Conservation (phyloP, 805 yeast species). For the Phaffomyces antillensis region DNA sequence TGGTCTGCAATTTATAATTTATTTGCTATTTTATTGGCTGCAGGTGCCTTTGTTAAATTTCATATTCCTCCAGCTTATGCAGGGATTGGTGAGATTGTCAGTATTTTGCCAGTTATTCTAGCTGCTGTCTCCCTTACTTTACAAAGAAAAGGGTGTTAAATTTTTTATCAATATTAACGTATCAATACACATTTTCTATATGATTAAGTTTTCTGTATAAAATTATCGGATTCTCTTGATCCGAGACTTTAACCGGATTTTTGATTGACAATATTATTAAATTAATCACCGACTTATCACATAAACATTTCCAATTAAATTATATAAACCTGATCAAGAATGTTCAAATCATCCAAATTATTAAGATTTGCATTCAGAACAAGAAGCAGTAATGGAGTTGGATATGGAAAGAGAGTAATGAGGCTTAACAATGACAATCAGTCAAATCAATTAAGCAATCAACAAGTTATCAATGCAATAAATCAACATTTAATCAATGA, state of each 20-base stretch:
- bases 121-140: not conserved
- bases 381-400: not conserved
- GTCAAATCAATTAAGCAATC: not conserved
- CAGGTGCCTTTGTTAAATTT: not conserved
- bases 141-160: no score
- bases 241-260: not conserved
- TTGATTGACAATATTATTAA: no score
- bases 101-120: not conserved
- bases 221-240: not conserved
- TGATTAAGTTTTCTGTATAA: no score
- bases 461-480: slow-evolving; percentile 8
- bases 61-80: not conserved
- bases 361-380: not conserved
- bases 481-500: slow-evolving; percentile 4
- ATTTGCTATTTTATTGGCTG: not conserved
- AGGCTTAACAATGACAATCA: not conserved
- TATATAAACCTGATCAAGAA: not conserved
- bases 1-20: not conserved
- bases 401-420: not conserved
- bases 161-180: no score
- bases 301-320: not conserved
- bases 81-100: not conserved
- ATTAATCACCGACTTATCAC: no score
- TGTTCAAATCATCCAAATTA: slow-evolving; percentile 2
- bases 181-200: no score